Base-by-base conservation (phyloP, 2,329 filamentous ascomycete species). In the Neurospora crassa region DNA sequence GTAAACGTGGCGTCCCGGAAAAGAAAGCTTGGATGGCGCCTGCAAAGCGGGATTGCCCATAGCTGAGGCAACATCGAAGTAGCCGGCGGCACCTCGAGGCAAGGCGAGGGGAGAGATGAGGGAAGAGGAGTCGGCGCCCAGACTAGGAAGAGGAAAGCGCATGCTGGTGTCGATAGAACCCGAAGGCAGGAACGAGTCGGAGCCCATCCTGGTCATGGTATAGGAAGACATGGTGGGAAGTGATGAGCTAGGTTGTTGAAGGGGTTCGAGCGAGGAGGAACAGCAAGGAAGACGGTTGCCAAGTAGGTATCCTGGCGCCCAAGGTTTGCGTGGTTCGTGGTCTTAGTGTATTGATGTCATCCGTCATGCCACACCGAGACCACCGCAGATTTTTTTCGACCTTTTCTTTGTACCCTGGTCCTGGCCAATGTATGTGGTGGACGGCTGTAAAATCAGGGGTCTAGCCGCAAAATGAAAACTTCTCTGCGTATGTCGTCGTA, bases 171-270 rank as follows among this genome's bases (percentile, higher is more conserved):
- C 81, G 72, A 78, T 75, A 69, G 78, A 79, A 73, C 80, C 80
- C 67, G 79, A 79, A 12, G 83, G 81, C 75, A 83, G 77, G 76
- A 84, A 83, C 40, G 82, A 81, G 74, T 84, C 82, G 72, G 81
- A 78, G 42, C 80, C 79, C 42, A 83, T 72, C 73, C 80, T 83
- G 73, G 80, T 79, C 82, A 84, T 84, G 74, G 77, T 72, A 68
- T 73, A 67, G 68, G 34, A 40, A 16, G 67, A 68, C 20, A 41
- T 41, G 53, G 67, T 1, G 43, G 40, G 67, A 34, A 20, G 41
- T 24, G 42, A 68, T 24, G 41, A 47, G 41, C 29, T 68, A 29
- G 40, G 45, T 68, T 40, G 68, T 71, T 40, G 34, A 40, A 70
- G 53, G 53, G 70, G n/a, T 43, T 14, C 40, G 63, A 24, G 63